phyloP scores from a whole-genome alignment of 192 early-diverging fungal genomes.

The Jimgerdemannia flammicorona region DNA sequence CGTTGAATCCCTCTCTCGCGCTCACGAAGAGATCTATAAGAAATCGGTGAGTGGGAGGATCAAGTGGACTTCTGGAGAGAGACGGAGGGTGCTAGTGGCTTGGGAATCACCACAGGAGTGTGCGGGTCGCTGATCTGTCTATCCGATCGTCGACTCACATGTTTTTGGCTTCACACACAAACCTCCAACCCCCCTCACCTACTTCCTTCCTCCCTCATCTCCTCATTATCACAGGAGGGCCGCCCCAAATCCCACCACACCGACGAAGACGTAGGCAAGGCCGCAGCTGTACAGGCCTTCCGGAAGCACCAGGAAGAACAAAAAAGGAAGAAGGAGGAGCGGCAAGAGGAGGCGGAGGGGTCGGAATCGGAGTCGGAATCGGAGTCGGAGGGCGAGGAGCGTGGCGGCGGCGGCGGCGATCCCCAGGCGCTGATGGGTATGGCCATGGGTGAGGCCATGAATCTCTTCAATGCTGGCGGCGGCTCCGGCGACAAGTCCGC shows the following conservation, averaged over 20 bases:
- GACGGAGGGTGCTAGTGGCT: too few relatives aligned
- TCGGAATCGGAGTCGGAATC: too few relatives aligned
- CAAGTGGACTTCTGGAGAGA: not conserved
- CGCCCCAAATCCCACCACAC: constrained; percentile 6
- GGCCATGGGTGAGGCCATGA: constrained; percentile 37
- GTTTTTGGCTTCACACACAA: not conserved
- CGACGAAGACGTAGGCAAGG: constrained; percentile 28
- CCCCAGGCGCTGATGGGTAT: constrained; percentile 25
- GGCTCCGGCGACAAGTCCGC: constrained; percentile 19
- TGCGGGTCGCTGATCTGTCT: not conserved
- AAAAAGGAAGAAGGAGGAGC: not conserved
- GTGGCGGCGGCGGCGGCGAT: constrained; percentile 16
- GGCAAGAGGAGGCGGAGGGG: not conserved
- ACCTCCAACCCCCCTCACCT: not conserved
- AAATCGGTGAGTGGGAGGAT: not conserved
- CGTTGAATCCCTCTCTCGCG: constrained; percentile 13
- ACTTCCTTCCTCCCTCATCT: not conserved
- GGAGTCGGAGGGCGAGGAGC: not conserved
- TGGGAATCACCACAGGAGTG: too few relatives aligned
- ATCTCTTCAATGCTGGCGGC: constrained; percentile 19
- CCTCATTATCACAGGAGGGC: not conserved
- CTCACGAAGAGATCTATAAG: constrained; percentile 26
- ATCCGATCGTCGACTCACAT: not conserved
- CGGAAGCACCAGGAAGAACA: constrained; percentile 17
- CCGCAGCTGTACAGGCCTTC: constrained; percentile 35